These are phyloP conservation scores for Suhomyces sp. DNA, from an alignment of 805 yeast species.

Conservation along the genomic window DNA sequence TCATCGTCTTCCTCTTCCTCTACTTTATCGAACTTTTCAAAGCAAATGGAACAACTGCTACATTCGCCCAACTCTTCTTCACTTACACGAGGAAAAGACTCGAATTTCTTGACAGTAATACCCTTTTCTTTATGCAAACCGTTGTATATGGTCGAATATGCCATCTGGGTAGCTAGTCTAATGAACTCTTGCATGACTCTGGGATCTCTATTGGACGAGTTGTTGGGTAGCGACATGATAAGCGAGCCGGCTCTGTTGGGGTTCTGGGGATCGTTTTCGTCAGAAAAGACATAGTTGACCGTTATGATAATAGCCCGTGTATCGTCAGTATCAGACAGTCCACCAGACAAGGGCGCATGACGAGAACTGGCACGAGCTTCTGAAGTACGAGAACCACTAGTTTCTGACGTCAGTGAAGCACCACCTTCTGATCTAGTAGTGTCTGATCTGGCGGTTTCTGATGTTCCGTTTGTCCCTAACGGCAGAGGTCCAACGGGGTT, in stretches of 20 bases:
- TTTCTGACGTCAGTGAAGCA: background rate
- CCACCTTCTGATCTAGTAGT: background rate
- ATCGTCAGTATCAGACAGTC: constrained; percentile 7
- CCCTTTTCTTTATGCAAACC: constrained; percentile 51
- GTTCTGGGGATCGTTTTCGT: constrained; percentile 34
- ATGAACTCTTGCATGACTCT: constrained; percentile 58
- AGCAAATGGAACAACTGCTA: constrained; percentile 51
- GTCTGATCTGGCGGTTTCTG: too few species aligned
- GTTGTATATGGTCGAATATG: constrained; percentile 58
- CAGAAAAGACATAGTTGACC: constrained; percentile 43
- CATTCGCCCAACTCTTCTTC: constrained; percentile 27
- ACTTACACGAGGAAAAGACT: constrained; percentile 41
- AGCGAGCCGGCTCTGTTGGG: constrained; percentile 55
- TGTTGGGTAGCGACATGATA: constrained; percentile 65
- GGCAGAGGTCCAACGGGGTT: background rate
- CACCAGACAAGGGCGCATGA: background rate
- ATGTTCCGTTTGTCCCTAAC: background rate
- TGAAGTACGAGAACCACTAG: background rate
- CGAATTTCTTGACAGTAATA: constrained; percentile 50
- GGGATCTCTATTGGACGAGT: constrained; percentile 57
- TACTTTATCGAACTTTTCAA: constrained; percentile 25
- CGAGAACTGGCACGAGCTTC: constrained; percentile 2
- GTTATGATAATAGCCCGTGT: constrained; percentile 40
- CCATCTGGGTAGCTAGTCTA: constrained; percentile 66
- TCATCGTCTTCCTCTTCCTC: constrained; percentile 2